Evolutionary conservation across 2,329 filamentous ascomycete genomes (phyloP).

Genomic region (Aspergillus fumigatiaffinis): DNA sequence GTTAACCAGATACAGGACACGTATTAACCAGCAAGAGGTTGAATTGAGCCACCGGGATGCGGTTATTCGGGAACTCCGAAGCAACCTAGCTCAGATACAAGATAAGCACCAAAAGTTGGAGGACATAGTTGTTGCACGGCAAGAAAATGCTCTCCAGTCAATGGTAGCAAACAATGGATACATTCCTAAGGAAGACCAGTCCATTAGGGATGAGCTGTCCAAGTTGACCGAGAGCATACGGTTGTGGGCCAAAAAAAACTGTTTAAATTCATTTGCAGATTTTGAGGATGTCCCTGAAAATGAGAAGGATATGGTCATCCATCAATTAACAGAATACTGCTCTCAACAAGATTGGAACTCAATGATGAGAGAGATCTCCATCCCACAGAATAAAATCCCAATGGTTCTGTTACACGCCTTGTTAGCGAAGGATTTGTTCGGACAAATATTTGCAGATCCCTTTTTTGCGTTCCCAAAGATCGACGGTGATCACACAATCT

Average conservation of each 20-base stretch:
- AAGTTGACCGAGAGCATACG: too few relatives aligned
- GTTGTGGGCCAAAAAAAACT: too few relatives aligned
- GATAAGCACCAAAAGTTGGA: not conserved
- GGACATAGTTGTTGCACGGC: not conserved
- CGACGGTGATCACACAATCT: not conserved
- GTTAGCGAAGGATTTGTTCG: conserved; percentile 4
- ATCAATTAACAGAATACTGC: conserved; percentile 1
- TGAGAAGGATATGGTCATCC: too few relatives aligned
- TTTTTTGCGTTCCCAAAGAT: conserved; percentile 3
- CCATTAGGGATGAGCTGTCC: too few relatives aligned
- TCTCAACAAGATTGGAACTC: not conserved
- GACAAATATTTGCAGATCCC: conserved; percentile 3
- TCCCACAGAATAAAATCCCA: not conserved
- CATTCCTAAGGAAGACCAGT: too few relatives aligned
- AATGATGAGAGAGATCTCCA: not conserved
- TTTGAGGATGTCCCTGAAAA: too few relatives aligned
- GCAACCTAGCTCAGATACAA: conserved; percentile 4
- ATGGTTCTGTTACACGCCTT: conserved; percentile 3
- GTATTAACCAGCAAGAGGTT: too few relatives aligned
- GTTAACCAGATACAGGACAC: too few relatives aligned
- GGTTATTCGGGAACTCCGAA: too few relatives aligned
- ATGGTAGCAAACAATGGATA: not conserved
- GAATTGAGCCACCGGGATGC: too few relatives aligned
- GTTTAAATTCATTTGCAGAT: too few relatives aligned
- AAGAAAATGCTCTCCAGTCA: conserved; percentile 3